Percentiles rank a stretch among this genome's conserved stretches.
phyloP scores from a whole-genome alignment of 192 early-diverging fungal species.

The Backusella sp. region DNA sequence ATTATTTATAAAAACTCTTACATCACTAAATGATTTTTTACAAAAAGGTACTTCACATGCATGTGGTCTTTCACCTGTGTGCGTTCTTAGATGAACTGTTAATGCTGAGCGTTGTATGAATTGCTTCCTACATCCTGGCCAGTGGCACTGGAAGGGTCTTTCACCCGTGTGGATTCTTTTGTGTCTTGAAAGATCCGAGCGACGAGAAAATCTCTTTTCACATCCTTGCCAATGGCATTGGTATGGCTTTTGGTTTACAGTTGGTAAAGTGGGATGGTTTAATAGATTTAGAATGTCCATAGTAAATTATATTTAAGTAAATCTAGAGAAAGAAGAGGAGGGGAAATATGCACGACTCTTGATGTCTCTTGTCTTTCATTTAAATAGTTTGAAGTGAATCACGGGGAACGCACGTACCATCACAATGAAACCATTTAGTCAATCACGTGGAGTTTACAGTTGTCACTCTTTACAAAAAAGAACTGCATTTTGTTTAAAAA shows the following conservation, averaged over 20 bases:
- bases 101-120: slow-evolving; percentile 74
- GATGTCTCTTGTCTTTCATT: background rate
- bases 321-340: background rate
- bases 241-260: slow-evolving; percentile 34
- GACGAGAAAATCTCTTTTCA: slow-evolving; percentile 65
- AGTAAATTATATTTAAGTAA: slow-evolving; percentile 2
- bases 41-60: slow-evolving; percentile 63
- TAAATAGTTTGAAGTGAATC: background rate
- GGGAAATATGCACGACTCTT: background rate
- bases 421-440: background rate
- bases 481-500: background rate
- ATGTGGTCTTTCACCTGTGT: slow-evolving; percentile 72
- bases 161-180: slow-evolving; percentile 74
- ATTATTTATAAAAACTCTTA: slow-evolving; percentile 20
- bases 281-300: slow-evolving; percentile 31
- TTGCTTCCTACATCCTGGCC: slow-evolving; percentile 63
- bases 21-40: slow-evolving; percentile 74
- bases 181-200: slow-evolving; percentile 72
- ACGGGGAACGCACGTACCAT: slow-evolving; percentile 6
- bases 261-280: slow-evolving; percentile 3
- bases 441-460: background rate
- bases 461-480: background rate
- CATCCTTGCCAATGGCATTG: slow-evolving; percentile 62
- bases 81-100: slow-evolving; percentile 72
- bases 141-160: slow-evolving; percentile 64